Conservation (phyloP, 2,329 filamentous ascomycete genomes). For the Chrysoporthe puriensis region DNA sequence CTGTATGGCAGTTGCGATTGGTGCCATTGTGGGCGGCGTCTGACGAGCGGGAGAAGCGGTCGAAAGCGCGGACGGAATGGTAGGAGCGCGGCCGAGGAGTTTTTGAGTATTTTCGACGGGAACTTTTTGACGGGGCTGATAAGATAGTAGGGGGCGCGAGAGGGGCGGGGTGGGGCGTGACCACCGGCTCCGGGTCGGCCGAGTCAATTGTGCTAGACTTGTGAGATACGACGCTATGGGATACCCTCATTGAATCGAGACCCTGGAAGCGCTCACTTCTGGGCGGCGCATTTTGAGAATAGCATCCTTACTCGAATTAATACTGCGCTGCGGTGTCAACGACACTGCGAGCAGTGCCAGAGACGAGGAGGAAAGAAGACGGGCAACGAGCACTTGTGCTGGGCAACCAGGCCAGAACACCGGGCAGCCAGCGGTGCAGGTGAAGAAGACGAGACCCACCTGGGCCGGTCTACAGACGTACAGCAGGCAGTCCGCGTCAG, state of each 20-base stretch:
- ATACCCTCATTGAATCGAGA: background rate
- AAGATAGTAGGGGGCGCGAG: background rate
- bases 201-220: background rate
- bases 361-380: no score
- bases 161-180: background rate
- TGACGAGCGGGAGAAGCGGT: background rate
- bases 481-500: no score
- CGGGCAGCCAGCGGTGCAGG: background rate
- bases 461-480: background rate
- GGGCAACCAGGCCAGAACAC: background rate
- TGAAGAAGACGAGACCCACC: background rate
- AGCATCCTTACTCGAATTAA: no score
- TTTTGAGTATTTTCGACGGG: background rate
- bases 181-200: background rate
- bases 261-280: no score
- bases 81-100: background rate
- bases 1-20: background rate
- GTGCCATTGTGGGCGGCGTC: background rate
- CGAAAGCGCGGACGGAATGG: background rate
- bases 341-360: no score
- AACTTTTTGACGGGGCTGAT: conserved; percentile 14
- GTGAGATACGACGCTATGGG: background rate
- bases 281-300: no score
- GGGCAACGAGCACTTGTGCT: background rate
- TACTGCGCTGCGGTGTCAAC: no score